Conservation (phyloP, 768 basidiomycete species). For the Trametopsis cervina region DNA sequence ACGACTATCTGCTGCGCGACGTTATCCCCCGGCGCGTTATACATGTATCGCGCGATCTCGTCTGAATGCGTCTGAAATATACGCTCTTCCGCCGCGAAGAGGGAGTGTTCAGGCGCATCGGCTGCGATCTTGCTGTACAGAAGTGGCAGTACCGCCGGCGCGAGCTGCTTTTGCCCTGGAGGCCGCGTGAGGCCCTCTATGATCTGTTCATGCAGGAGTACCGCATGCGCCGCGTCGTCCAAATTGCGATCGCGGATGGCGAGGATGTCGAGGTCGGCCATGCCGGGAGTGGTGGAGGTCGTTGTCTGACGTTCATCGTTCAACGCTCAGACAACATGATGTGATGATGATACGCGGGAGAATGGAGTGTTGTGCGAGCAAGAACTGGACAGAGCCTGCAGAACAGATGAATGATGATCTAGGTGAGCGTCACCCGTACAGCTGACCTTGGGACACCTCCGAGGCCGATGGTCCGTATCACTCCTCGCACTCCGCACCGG, state of each 20-base stretch:
- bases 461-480: no score
- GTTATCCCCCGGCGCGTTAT: constrained; percentile 31
- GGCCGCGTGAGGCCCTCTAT: constrained; percentile 51
- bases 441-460: no score
- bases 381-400: no score
- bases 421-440: no score
- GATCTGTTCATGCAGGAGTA: constrained; percentile 37
- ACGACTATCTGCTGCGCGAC: constrained; percentile 51
- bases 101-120: constrained; percentile 76
- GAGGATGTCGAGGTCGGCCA: constrained; percentile 20
- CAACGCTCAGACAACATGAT: no score
- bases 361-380: no score
- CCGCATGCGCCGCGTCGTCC: not conserved
- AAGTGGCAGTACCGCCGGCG: constrained; percentile 74
- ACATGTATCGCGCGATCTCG: constrained; percentile 74
- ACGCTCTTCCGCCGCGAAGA: constrained; percentile 82
- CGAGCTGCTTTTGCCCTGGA: constrained; percentile 52
- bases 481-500: no score
- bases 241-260: constrained; percentile 16
- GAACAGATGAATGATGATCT: no score
- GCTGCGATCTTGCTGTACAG: constrained; percentile 85
- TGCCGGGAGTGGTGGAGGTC: no score
- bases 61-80: constrained; percentile 67
- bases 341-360: no score
- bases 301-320: no score